Evolutionary conservation across 768 basidiomycete genomes (phyloP).

Genomic region (Cystobasidium tubakii): DNA sequence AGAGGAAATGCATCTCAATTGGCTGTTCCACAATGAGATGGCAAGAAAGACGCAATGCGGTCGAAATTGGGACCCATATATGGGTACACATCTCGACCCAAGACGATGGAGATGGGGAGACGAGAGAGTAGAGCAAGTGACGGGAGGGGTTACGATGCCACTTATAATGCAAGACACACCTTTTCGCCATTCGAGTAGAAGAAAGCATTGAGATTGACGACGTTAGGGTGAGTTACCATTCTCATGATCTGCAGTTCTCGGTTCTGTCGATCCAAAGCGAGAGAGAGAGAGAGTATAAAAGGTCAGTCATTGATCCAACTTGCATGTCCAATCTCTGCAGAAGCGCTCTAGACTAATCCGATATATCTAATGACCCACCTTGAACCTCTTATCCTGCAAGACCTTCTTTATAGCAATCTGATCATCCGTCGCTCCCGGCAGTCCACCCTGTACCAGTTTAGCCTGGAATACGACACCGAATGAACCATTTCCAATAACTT

Average conservation of each 20-base stretch:
- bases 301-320: too few species aligned
- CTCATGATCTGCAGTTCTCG: constrained; percentile 99
- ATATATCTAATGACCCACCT: constrained; percentile 61
- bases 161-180: constrained; percentile 63
- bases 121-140: background rate
- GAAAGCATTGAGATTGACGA: constrained; percentile 93
- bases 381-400: constrained; percentile 99
- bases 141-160: too few species aligned
- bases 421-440: constrained; percentile 55
- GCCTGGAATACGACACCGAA: constrained; percentile 86
- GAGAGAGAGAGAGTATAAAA: too few species aligned
- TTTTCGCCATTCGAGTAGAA: constrained; percentile 99
- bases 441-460: constrained; percentile 13
- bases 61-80: too few species aligned
- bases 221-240: constrained; percentile 80
- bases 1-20: constrained; percentile 2
- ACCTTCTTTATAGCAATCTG: constrained; percentile 99
- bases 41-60: background rate
- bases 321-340: too few species aligned
- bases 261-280: too few species aligned
- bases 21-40: background rate
- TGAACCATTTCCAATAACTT: constrained; percentile 96
- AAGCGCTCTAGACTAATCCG: constrained; percentile 8
- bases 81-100: too few species aligned
- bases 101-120: background rate